Base-by-base conservation (phyloP, 805 yeast species). In the Wickerhamiella domercqiae region DNA sequence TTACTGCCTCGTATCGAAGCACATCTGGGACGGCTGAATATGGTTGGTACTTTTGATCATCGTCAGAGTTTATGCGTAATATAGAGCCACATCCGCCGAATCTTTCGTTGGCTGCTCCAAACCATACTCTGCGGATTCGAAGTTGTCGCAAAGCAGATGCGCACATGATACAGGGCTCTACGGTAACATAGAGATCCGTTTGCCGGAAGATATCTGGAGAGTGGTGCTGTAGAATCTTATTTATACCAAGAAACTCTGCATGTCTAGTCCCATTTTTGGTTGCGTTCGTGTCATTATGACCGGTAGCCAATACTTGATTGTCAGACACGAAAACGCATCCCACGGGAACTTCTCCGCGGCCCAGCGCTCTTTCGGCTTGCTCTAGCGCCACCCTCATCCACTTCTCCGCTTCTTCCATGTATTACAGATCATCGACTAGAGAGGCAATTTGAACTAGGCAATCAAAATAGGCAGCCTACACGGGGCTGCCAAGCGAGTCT, bases 121-220 rank as follows among this genome's bases (percentile, higher is more conserved):
- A 90, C 33, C 75, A 74, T 1, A 87, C 94, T 29, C 64, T 62
- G 21, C 71, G 58, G 7, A 90, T 72, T 1, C 78, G 77, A 33
- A 86, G 55, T 48, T 90, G 98, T 41, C 86, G 67, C 29, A 90
- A 59, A 2, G 94, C 84, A 29, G 90, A 74, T 0, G 95, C 97
- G 61, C 98, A 90, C 98, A 90, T 90, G 5, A 90, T 78, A 54
- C 98, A 90, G 0, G 98, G 98, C 57, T 90, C 98, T 0, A 90
- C 96, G 0, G 97, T 84, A 19, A 90, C 98, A 55, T 84, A 87
- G 5, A 90, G 63, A 21, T 72, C 74, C 3, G 80, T 64, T 19
- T 75, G 69, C 28, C 56, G 49, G 48, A 82, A 71, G 7, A 57
- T 44, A 4, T 40, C 30, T 1, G 50, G 43, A 3, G 61, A 52